Conservation (phyloP, 2,329 filamentous ascomycete genomes). For the Alternaria brassicicola region DNA sequence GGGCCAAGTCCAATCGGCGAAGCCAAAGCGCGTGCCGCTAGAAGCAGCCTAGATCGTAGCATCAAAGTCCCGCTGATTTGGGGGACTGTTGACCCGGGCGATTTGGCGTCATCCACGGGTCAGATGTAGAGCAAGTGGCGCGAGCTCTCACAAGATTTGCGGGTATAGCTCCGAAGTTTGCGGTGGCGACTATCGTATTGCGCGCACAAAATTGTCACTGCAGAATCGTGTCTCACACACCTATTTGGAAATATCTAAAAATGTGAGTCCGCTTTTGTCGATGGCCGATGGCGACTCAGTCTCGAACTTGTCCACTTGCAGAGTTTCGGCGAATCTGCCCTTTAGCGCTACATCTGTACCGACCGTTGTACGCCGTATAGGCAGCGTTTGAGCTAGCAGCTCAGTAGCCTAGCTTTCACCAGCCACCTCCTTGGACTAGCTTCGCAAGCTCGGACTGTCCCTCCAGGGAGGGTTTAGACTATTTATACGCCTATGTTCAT, state of each 20-base stretch:
- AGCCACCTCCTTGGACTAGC: too few relatives aligned
- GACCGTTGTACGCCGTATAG: not conserved
- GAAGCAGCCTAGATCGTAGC: not conserved
- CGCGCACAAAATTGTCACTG: not conserved
- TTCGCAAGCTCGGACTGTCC: too few relatives aligned
- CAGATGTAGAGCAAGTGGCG: not conserved
- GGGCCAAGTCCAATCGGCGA: constrained; percentile 9
- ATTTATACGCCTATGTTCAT: too few relatives aligned
- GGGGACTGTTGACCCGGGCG: not conserved
- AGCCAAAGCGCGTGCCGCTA: constrained; percentile 1
- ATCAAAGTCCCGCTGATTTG: not conserved
- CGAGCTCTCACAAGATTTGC: not conserved
- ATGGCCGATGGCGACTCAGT: not conserved
- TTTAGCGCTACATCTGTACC: constrained; percentile 1
- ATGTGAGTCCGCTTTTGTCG: not conserved
- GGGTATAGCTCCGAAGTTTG: not conserved
- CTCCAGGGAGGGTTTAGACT: too few relatives aligned
- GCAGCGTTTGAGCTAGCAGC: not conserved
- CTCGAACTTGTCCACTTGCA: not conserved
- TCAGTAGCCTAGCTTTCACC: too few relatives aligned
- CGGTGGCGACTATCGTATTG: not conserved
- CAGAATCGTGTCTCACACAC: not conserved
- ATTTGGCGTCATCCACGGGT: not conserved
- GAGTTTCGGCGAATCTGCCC: not conserved
- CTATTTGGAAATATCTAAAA: not conserved